Evolutionary conservation across 2,329 filamentous ascomycete species (phyloP).

Genomic region (Graphilbum fragrans): DNA sequence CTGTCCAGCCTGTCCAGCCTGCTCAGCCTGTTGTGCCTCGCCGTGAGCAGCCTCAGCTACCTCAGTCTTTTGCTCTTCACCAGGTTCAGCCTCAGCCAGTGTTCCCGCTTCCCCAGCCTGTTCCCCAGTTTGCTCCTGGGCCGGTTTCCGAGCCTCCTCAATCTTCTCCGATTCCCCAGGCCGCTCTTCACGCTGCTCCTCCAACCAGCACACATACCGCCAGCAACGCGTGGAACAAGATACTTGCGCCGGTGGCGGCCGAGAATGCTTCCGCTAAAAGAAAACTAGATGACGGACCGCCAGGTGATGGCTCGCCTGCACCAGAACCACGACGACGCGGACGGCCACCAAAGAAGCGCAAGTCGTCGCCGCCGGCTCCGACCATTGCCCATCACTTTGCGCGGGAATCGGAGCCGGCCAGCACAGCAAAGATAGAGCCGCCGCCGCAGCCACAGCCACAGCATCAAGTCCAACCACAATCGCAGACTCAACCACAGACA

Average conservation of each 20-base stretch:
- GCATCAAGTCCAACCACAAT: neutral
- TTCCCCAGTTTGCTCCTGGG: too few species aligned
- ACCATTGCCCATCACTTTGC: constrained; percentile 16
- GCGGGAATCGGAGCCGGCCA: constrained; percentile 1
- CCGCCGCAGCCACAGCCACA: neutral
- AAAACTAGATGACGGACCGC: constrained; percentile 5
- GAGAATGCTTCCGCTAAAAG: neutral
- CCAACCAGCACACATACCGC: neutral
- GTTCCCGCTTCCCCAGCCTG: too few species aligned
- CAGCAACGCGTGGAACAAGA: too few species aligned
- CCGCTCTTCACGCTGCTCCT: too few species aligned
- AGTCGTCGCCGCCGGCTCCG: constrained; percentile 5
- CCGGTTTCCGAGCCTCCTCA: too few species aligned
- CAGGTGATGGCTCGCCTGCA: constrained; percentile 1
- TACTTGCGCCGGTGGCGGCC: constrained; percentile 13
- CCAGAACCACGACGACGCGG: constrained; percentile 5
- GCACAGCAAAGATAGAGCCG: neutral
- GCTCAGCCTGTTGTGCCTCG: too few species aligned
- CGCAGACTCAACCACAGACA: neutral
- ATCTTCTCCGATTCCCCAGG: too few species aligned
- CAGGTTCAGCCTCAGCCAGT: too few species aligned
- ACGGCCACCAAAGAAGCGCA: constrained; percentile 16
- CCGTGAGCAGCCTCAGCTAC: too few species aligned
- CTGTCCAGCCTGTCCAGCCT: too few species aligned
- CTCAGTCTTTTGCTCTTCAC: too few species aligned